phyloP scores from a whole-genome alignment of 169 alveolate genomes.

The Plasmodium knowlesi region DNA sequence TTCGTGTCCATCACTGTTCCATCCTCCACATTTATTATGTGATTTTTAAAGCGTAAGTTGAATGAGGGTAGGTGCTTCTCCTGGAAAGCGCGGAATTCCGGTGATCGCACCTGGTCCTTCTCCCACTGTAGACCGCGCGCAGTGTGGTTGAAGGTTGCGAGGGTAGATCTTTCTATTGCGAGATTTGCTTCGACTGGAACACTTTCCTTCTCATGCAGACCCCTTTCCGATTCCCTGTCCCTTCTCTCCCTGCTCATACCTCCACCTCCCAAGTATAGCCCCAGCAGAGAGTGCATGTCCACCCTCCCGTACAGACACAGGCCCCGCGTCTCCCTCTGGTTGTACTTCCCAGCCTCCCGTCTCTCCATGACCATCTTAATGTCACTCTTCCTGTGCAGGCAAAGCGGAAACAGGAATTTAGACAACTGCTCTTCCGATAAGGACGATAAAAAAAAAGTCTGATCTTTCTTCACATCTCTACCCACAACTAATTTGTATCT shows the following conservation, averaged over 20 bases:
- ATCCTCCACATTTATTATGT: constrained; percentile 45
- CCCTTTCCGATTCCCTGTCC: not conserved
- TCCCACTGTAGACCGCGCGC: not conserved
- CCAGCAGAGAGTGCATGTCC: constrained; percentile 27
- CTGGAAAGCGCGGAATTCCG: constrained; percentile 1
- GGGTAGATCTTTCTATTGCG: not conserved
- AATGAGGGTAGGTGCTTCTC: not conserved
- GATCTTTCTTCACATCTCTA: constrained; percentile 47
- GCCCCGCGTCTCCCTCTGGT: constrained; percentile 40
- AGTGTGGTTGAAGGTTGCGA: not conserved
- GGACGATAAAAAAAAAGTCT: constrained; percentile 58
- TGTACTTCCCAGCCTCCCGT: constrained; percentile 3
- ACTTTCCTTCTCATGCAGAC: too few relatives aligned
- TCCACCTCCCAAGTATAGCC: not conserved
- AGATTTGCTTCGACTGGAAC: not conserved
- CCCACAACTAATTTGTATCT: constrained; percentile 25
- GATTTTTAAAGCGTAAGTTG: constrained; percentile 9
- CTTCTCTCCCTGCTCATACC: not conserved
- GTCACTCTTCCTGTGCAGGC: constrained; percentile 6
- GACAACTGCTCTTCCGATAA: constrained; percentile 38
- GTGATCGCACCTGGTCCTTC: not conserved
- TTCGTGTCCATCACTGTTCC: constrained; percentile 33
- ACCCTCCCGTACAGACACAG: constrained; percentile 53
- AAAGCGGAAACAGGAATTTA: constrained; percentile 43
- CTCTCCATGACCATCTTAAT: constrained; percentile 23